A percentile compares a stretch with the other conserved stretches of the same genome.
Conservation (phyloP, 1,139 yeast species). For the Magnusiomyces suaveolens region DNA sequence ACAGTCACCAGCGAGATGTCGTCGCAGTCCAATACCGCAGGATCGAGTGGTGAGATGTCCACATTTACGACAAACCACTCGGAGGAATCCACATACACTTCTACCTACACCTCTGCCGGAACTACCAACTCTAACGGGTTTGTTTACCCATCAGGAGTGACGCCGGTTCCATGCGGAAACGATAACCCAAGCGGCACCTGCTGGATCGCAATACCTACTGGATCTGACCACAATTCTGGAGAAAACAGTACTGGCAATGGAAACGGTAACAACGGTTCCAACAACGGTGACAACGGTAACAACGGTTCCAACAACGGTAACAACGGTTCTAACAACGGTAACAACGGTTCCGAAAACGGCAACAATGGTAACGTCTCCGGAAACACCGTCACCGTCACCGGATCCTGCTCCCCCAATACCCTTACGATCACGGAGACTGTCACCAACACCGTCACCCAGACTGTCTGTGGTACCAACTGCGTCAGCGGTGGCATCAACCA, state of each 20-base stretch:
- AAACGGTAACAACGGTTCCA: background rate
- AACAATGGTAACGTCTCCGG: background rate
- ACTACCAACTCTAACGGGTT: background rate
- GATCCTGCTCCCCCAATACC: background rate
- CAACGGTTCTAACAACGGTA: background rate
- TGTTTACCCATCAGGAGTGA: background rate
- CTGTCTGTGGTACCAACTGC: background rate
- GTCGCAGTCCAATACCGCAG: too few species aligned
- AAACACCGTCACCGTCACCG: background rate
- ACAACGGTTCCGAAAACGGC: background rate
- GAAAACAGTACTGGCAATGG: background rate
- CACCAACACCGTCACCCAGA: background rate
- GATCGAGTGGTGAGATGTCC: too few species aligned
- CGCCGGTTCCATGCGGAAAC: background rate
- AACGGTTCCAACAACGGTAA: background rate
- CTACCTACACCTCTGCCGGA: background rate
- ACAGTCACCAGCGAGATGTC: too few species aligned
- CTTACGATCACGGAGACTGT: background rate
- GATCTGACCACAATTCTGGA: too few species aligned
- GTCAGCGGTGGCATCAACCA: background rate
- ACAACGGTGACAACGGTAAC: background rate
- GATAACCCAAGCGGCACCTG: background rate
- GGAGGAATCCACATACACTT: background rate
- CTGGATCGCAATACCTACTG: background rate
- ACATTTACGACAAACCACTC: background rate